phyloP scores from a whole-genome alignment of 1,139 yeast species.

The Candida sp. region DNA sequence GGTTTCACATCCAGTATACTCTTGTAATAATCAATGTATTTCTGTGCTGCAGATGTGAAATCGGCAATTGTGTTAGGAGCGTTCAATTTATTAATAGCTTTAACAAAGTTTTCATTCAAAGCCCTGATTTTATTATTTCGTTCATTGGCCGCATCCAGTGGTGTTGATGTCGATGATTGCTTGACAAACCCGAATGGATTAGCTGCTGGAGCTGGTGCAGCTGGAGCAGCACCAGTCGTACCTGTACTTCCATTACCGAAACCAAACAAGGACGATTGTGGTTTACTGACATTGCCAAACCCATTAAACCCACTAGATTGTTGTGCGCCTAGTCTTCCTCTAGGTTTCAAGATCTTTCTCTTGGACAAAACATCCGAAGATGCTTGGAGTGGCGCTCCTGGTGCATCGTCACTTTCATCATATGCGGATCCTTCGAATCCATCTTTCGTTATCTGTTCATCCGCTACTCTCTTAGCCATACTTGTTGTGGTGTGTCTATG shows the following conservation, averaged over 20 bases:
- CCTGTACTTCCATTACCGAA: not conserved
- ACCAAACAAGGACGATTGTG: constrained; percentile 1
- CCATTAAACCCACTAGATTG: constrained; percentile 13
- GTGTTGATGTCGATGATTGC: not conserved
- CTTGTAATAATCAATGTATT: constrained; percentile 61
- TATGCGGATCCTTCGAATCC: constrained; percentile 28
- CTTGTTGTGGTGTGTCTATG: not conserved
- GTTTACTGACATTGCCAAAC: constrained; percentile 2
- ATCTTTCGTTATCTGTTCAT: constrained; percentile 58
- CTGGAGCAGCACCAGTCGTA: not conserved
- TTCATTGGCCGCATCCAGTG: constrained; percentile 13
- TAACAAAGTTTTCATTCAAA: constrained; percentile 66
- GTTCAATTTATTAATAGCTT: constrained; percentile 48
- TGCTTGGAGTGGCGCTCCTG: constrained; percentile 41
- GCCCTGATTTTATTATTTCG: constrained; percentile 59
- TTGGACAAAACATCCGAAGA: constrained; percentile 65
- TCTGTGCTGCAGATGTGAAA: constrained; percentile 58
- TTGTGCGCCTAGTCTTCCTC: constrained; percentile 23
- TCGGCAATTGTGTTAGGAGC: constrained; percentile 57
- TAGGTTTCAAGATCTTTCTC: constrained; percentile 71
- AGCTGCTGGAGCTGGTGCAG: constrained; percentile 3
- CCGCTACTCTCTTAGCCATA: constrained; percentile 75
- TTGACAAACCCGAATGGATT: constrained; percentile 5
- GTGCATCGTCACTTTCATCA: constrained; percentile 38
- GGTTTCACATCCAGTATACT: constrained; percentile 31